A percentile compares a stretch with the other conserved stretches of the same genome.
Evolutionary conservation across 257 asterid species (phyloP).

Genomic region (Henckelia pumila): DNA sequence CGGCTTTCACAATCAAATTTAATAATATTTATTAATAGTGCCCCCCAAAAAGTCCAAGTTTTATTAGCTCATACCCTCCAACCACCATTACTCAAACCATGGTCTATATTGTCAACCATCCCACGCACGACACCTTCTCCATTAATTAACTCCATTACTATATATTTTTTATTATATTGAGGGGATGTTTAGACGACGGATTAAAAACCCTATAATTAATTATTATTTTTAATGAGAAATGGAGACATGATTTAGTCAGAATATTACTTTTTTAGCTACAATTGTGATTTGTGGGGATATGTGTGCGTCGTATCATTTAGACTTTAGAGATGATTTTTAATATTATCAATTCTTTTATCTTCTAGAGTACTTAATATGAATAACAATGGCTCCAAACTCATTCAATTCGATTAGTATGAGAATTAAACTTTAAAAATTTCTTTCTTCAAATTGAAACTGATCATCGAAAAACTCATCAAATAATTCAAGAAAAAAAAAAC

Average conservation of each 20-base stretch:
- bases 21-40: neutral
- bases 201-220: neutral
- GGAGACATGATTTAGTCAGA: neutral
- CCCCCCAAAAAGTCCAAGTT: constrained; percentile 25
- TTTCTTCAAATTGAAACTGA: no score
- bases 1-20: constrained; percentile 1
- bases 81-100: constrained; percentile 25
- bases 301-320: neutral
- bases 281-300: no score
- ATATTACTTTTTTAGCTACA: no score
- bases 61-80: constrained; percentile 23
- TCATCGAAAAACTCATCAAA: no score
- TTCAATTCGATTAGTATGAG: no score
- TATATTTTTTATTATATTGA: neutral
- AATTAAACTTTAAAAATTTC: no score
- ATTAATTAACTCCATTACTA: neutral
- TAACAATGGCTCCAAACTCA: neutral
- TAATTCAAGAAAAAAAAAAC: no score
- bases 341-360: no score
- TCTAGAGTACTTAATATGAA: no score
- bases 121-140: constrained; percentile 4
- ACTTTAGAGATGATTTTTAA: neutral
- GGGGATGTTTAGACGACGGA: neutral
- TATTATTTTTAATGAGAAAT: no score
- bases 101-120: constrained; percentile 29